A percentile compares a stretch with the other conserved stretches of the same genome.
Evolutionary conservation across 2,329 filamentous ascomycete species (phyloP).

Genomic region (Seiridium cupressi): DNA sequence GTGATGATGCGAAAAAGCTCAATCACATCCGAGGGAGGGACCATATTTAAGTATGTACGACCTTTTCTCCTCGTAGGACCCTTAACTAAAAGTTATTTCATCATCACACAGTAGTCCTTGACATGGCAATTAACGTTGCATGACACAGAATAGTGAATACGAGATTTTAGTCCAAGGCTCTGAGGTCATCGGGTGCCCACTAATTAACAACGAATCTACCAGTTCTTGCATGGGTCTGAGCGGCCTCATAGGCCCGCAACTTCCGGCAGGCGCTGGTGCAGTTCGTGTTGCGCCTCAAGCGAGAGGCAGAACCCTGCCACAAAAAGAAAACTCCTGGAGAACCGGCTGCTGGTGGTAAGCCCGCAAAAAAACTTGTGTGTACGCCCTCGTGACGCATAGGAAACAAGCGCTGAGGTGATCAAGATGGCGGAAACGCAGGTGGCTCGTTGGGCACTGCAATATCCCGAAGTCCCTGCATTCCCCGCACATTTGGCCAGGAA

Average conservation of each 20-base stretch:
- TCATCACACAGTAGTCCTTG: neutral
- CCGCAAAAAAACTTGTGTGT: too few relatives aligned
- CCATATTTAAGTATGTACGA: too few relatives aligned
- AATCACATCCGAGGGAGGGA: too few relatives aligned
- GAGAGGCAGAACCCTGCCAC: neutral
- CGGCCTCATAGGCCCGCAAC: neutral
- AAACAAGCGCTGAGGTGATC: neutral
- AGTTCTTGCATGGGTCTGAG: neutral
- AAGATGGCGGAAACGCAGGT: neutral
- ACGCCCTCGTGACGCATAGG: neutral
- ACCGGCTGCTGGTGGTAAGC: too few relatives aligned
- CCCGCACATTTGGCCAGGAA: neutral
- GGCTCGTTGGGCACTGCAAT: neutral
- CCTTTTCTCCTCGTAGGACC: too few relatives aligned
- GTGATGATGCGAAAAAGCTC: too few relatives aligned
- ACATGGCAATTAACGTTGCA: slow-evolving; percentile 2
- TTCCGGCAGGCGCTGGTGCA: neutral
- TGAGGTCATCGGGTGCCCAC: slow-evolving; percentile 1
- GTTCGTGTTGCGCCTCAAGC: neutral
- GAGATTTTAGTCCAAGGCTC: neutral
- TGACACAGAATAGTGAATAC: neutral
- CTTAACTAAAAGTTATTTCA: too few relatives aligned
- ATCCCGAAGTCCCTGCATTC: slow-evolving; percentile 1
- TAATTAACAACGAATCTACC: neutral
- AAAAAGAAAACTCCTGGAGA: too few relatives aligned